Evolutionary conservation across 768 basidiomycete genomes (phyloP), one percentile per base, ranked within the genome.

Genomic region (Russula emetica): DNA sequence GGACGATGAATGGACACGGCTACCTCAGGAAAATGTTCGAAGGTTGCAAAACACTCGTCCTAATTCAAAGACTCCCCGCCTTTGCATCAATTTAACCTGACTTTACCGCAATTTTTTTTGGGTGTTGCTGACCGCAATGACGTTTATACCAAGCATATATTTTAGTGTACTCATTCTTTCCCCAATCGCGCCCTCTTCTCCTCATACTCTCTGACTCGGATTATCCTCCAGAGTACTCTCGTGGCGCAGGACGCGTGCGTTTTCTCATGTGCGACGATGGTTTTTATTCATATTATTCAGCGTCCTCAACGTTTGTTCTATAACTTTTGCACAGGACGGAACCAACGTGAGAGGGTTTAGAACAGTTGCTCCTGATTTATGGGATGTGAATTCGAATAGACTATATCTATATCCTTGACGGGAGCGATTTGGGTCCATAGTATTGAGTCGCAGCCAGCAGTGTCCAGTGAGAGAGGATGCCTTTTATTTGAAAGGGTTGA

Each of bases 281-380:
- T 47, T 30, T 60, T 55, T 64, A 60, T 49, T 53, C 50, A 26
- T 63, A 63, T 60, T 60, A 60, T 64, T 58, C 52, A 36, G 26
- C 22, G 9, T 59, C 55, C 34, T 9, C 26, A 47, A 24, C 54
- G 45, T 8, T 36, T 47, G 45, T 55, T 55, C 61, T 60, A 32
- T 55, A 54, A 20, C 22, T 16, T 50, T 52, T 53, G 51, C 40
- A 54, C 49, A 20, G 54, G 26, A 57, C 44, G 49, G 50, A 52
- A 42, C 38, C 26, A 52, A 51, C 34, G 47, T n/a, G n/a, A 13
- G 49, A 36, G 22, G n/a, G 20, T 32, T 53, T 32, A 34, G 20
- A 32, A 34, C 32, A 4, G 30, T 53, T 28, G 51, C 38, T 40
- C 16, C 16, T 40, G 38, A 40, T 40, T 5, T 40, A 40, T 40